phyloP scores from a whole-genome alignment of 2,329 filamentous ascomycete species.

The Botrytis hyacinthi region DNA sequence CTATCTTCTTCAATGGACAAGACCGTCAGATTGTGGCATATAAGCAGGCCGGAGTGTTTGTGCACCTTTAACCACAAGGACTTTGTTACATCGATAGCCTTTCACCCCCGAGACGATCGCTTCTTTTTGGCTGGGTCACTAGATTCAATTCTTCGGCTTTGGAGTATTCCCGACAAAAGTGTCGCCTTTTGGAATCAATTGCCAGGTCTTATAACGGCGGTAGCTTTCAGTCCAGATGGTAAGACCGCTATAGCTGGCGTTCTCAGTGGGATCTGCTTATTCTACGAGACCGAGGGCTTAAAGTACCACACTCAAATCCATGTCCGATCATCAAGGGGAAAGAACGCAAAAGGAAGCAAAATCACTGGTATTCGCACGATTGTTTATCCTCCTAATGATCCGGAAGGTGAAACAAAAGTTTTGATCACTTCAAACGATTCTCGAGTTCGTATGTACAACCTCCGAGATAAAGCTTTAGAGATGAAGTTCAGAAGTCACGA shows the following conservation, averaged over 20 bases:
- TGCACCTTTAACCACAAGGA: conserved; percentile 95
- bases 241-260: conserved; percentile 86
- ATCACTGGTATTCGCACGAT: conserved; percentile 90
- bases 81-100: conserved; percentile 90
- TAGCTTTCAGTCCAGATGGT: conserved; percentile 90
- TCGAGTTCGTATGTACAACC: conserved; percentile 82
- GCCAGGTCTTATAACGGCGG: conserved; percentile 87
- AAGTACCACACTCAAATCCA: conserved; percentile 83
- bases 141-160: conserved; percentile 82
- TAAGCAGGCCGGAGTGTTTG: conserved; percentile 78
- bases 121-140: conserved; percentile 95
- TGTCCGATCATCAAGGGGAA: conserved; percentile 86
- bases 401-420: conserved; percentile 68
- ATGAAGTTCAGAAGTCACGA: conserved; percentile 90
- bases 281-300: conserved; percentile 90
- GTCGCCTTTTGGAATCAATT: conserved; percentile 78
- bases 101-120: conserved; percentile 90
- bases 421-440: conserved; percentile 95
- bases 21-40: conserved; percentile 91
- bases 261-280: conserved; percentile 78
- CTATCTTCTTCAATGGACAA: conserved; percentile 98
- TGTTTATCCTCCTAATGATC: conserved; percentile 53
- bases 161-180: conserved; percentile 96
- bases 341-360: conserved; percentile 94
- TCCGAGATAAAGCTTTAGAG: conserved; percentile 80